Base-by-base conservation (phyloP, 2,329 filamentous ascomycete species). In the Thelonectria olida region DNA sequence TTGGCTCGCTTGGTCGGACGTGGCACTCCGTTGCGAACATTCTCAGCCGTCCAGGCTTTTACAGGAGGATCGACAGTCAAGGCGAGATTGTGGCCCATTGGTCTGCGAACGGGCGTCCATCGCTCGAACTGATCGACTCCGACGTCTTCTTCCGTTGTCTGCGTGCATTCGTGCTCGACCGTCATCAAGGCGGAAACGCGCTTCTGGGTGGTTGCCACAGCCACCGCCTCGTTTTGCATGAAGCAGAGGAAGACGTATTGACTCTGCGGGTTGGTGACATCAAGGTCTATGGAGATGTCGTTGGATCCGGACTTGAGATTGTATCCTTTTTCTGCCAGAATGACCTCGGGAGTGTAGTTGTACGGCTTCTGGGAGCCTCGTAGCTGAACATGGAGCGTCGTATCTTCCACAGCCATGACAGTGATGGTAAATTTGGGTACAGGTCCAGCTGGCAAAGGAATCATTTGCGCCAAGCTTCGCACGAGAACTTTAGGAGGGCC, bases 91-190 rank as follows among this genome's bases (percentile, higher is more conserved):
- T 71, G 67, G 39, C 68, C 68, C 63, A 68, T 65, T 13, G 68
- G 68, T 20, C 68, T 42, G n/a, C 68, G 60, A 7, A 71, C 68
- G 2, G 68, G 68, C 5, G 68, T 71, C 68, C 68, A 71, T 13
- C 68, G 64, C 62, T 71, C 68, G 39, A 71, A 71, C 5, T 50
- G 54, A 22, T 71, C 68, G 23, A 71, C 67, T n/a, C 68, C 68
- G 34, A 71, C 64, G 19, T 66, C 64, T 7, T 52, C 54, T 2
- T 66, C 65, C 4, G 67, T 67, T 12, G 31, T 31, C 36, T 71
- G 68, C 12, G 62, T 65, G 54, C 67, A 71, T 38, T 71, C 68
- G 42, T 71, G 68, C 61, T 71, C 68, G 17, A 71, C 67, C 4
- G 66, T 69, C 68, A 68, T 67, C 23, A 71, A 36, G 2, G 63